A percentile compares a stretch with the other conserved stretches of the same genome.
Conservation (phyloP, 163 green algal species). For the Botryococcus braunii region DNA sequence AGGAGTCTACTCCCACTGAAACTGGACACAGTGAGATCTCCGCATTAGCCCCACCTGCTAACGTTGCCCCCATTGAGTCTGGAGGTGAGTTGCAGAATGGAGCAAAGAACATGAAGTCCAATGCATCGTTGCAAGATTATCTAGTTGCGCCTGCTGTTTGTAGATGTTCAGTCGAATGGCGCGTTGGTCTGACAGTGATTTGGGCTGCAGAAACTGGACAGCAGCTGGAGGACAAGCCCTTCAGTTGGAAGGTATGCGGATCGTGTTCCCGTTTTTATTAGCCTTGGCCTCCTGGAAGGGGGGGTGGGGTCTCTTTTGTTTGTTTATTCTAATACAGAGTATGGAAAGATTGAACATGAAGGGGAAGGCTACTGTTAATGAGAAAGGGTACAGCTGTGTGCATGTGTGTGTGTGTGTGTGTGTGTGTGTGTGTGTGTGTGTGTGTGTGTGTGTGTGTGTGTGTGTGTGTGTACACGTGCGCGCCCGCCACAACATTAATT, state of each 20-base stretch:
- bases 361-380: neutral
- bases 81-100: neutral
- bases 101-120: slow-evolving; percentile 1
- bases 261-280: neutral
- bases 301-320: neutral
- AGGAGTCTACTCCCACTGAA: too few species aligned
- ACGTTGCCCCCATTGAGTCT: neutral
- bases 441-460: too few species aligned
- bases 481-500: too few species aligned
- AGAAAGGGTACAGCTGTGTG: neutral
- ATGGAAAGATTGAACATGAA: neutral
- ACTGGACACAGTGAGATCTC: too few species aligned
- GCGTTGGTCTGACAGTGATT: neutral
- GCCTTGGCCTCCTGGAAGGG: neutral
- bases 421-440: neutral
- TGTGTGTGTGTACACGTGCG: too few species aligned
- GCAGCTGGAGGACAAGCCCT: neutral
- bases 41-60: neutral
- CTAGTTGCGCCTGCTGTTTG: neutral
- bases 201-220: neutral
- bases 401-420: neutral
- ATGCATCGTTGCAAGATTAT: neutral
- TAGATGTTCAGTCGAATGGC: neutral
- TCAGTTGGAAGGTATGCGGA: slow-evolving; percentile 1
- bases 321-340: neutral